Evolutionary conservation across 257 asterid species (phyloP).

Genomic region (Solanum etuberosum): DNA sequence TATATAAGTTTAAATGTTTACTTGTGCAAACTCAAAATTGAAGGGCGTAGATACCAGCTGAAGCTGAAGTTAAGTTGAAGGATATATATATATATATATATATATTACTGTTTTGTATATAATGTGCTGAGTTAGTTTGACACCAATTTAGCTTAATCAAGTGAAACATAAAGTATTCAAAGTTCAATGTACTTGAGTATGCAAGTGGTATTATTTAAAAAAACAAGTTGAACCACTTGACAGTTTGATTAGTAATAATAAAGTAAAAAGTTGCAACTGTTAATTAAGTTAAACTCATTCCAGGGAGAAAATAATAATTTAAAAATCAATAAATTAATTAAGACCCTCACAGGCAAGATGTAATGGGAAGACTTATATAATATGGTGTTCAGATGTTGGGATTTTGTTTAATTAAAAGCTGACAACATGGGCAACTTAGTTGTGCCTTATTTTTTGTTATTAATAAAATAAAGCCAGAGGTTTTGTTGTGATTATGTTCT

Average conservation of each 20-base stretch:
- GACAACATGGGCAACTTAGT: background rate
- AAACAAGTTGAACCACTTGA: conserved; percentile 12
- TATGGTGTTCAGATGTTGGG: background rate
- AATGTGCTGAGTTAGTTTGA: background rate
- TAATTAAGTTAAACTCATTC: background rate
- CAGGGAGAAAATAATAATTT: background rate
- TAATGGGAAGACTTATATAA: background rate
- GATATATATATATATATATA: no score
- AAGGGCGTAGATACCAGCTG: no score
- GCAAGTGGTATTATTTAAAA: background rate
- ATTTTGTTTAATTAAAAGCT: background rate
- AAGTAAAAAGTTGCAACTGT: background rate
- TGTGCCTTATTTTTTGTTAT: background rate
- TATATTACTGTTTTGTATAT: no score
- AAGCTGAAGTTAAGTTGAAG: no score
- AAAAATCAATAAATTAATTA: background rate
- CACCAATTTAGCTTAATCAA: background rate
- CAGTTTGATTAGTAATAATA: background rate
- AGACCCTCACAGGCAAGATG: background rate
- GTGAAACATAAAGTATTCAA: background rate
- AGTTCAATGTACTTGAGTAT: background rate
- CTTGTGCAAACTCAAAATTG: no score
- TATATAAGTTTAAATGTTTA: no score
- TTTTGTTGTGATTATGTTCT: background rate
- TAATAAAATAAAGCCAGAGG: background rate